These are phyloP conservation scores for Rhexocercosporidium sp. DNA, from an alignment of 2,329 filamentous ascomycete species.

Conservation along the genomic window DNA sequence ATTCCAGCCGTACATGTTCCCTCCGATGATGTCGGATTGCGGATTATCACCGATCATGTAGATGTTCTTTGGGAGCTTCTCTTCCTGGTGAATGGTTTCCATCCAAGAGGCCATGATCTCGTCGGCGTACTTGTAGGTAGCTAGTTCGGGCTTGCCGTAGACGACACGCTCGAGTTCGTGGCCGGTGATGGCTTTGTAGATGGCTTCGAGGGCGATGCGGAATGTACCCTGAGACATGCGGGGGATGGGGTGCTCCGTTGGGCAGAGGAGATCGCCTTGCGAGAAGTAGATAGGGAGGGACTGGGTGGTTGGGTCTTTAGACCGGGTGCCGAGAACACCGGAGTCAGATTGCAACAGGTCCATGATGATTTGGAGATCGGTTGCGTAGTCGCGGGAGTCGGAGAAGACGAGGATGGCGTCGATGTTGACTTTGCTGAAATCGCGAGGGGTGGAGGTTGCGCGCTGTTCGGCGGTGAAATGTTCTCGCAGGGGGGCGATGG, in stretches of 20 bases:
- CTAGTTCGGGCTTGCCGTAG: conserved; percentile 76
- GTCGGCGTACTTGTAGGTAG: conserved; percentile 81
- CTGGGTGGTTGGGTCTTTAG: conserved; percentile 67
- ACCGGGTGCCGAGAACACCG: conserved; percentile 67
- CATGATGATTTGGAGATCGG: conserved; percentile 78
- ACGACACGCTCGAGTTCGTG: conserved; percentile 76
- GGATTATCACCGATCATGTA: conserved; percentile 83
- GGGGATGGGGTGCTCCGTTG: conserved; percentile 66
- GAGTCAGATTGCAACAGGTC: conserved; percentile 72
- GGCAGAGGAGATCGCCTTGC: conserved; percentile 68
- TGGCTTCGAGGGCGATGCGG: conserved; percentile 74
- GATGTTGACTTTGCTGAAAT: conserved; percentile 75
- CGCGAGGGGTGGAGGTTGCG: conserved; percentile 68
- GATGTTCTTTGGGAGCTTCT: conserved; percentile 69
- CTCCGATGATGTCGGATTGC: conserved; percentile 74
- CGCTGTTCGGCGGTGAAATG: conserved; percentile 72
- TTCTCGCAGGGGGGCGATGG: conserved; percentile 69
- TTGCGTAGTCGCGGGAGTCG: conserved; percentile 75
- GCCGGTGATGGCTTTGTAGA: conserved; percentile 73
- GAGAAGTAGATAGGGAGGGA: conserved; percentile 79
- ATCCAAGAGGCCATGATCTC: conserved; percentile 77
- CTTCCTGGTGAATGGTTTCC: conserved; percentile 76
- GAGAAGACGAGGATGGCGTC: conserved; percentile 78
- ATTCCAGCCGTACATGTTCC: conserved; percentile 85
- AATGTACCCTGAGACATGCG: conserved; percentile 78